These are phyloP conservation scores for Rhizopus stolonifer DNA, from an alignment of 371 early-diverging fungal species.

Conservation along the genomic window DNA sequence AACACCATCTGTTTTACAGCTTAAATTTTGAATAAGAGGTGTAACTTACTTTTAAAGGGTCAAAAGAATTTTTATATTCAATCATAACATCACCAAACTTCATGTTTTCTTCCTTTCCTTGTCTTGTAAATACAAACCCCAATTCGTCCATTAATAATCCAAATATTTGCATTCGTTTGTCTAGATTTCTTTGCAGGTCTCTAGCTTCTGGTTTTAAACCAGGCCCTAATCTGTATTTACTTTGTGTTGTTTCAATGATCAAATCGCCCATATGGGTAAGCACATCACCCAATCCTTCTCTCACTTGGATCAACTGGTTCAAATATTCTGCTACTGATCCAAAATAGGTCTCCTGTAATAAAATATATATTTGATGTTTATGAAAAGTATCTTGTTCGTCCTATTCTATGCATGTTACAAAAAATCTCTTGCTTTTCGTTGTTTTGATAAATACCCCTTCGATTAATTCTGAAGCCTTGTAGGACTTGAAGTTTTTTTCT, in stretches of 20 bases:
- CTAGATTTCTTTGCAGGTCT: slow-evolving; percentile 52
- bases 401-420: too few species aligned
- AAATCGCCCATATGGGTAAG: slow-evolving; percentile 57
- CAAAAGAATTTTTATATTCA: slow-evolving; percentile 57
- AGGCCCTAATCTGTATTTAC: slow-evolving; percentile 59
- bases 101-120: slow-evolving; percentile 56
- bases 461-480: slow-evolving; percentile 52
- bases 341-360: slow-evolving; percentile 56
- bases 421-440: slow-evolving; percentile 52
- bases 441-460: slow-evolving; percentile 53
- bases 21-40: slow-evolving; percentile 1
- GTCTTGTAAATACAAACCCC: slow-evolving; percentile 52
- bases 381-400: slow-evolving; percentile 62
- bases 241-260: slow-evolving; percentile 59
- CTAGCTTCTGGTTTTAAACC: slow-evolving; percentile 46
- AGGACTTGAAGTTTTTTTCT: slow-evolving; percentile 55
- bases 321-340: slow-evolving; percentile 50
- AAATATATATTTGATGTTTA: slow-evolving; percentile 56
- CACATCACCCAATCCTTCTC: slow-evolving; percentile 52
- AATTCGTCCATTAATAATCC: slow-evolving; percentile 60
- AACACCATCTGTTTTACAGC: slow-evolving; percentile 44
- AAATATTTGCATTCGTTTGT: slow-evolving; percentile 60
- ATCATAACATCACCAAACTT: slow-evolving; percentile 59
- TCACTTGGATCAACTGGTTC: slow-evolving; percentile 42
- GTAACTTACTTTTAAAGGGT: slow-evolving; percentile 42